Evolutionary conservation across 2,329 filamentous ascomycete species (phyloP).

Genomic region (Bipolaris gigantea): DNA sequence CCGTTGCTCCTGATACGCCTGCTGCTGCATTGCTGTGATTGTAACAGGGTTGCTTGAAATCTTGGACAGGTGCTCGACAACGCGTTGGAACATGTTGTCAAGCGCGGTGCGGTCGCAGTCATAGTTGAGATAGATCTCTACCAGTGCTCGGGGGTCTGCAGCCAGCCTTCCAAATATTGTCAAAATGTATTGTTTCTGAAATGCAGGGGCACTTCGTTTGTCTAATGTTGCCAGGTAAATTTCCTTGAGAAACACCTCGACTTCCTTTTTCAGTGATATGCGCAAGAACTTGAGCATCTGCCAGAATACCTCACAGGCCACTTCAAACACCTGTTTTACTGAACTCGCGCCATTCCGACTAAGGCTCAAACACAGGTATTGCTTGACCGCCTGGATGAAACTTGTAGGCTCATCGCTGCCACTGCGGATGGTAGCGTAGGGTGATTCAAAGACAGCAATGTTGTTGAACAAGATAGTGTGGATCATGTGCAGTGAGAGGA

Average conservation of each 20-base stretch:
- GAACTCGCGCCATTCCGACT: conserved; percentile 95
- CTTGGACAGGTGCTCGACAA: conserved; percentile 90
- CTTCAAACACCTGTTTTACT: conserved; percentile 88
- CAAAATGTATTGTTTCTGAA: conserved; percentile 92
- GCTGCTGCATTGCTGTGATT: conserved; percentile 76
- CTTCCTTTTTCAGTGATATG: conserved; percentile 95
- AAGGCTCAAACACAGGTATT: conserved; percentile 92
- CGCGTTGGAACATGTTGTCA: conserved; percentile 93
- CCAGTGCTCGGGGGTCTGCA: conserved; percentile 81
- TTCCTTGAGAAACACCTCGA: conserved; percentile 97
- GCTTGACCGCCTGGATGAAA: conserved; percentile 93
- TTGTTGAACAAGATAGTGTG: conserved; percentile 96
- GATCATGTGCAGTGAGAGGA: conserved; percentile 92
- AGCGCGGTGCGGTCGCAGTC: conserved; percentile 91
- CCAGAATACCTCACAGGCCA: conserved; percentile 97
- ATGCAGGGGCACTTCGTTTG: conserved; percentile 79
- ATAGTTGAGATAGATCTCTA: conserved; percentile 97
- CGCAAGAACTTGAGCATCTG: conserved; percentile 93
- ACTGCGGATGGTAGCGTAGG: conserved; percentile 87
- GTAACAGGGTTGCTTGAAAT: conserved; percentile 79
- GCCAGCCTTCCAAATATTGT: conserved; percentile 81
- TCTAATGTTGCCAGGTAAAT: conserved; percentile 93
- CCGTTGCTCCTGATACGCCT: conserved; percentile 80
- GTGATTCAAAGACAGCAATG: conserved; percentile 85
- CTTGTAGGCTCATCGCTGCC: conserved; percentile 86